Evolutionary conservation across 1,139 yeast species (phyloP).

Genomic region (Candida sp.): DNA sequence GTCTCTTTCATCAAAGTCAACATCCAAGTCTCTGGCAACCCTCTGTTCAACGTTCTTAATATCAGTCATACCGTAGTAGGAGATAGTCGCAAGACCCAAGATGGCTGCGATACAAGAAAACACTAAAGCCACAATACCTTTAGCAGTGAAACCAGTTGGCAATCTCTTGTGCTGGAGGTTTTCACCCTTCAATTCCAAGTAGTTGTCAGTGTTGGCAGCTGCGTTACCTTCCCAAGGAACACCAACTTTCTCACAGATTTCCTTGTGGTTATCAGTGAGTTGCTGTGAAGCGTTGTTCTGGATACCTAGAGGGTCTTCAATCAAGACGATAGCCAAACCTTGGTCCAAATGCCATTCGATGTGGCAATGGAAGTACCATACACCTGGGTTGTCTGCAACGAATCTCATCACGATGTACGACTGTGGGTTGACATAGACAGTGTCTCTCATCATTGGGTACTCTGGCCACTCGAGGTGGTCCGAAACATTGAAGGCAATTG

Average conservation of each 20-base stretch:
- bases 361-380: slow-evolving; percentile 95
- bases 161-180: slow-evolving; percentile 60
- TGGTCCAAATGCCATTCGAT: slow-evolving; percentile 94
- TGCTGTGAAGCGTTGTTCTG: slow-evolving; percentile 40
- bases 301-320: slow-evolving; percentile 73
- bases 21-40: slow-evolving; percentile 62
- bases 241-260: slow-evolving; percentile 48
- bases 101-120: slow-evolving; percentile 60
- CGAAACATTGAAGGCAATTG: slow-evolving; percentile 50
- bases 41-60: slow-evolving; percentile 60
- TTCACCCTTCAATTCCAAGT: slow-evolving; percentile 61
- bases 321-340: slow-evolving; percentile 73
- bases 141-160: slow-evolving; percentile 70
- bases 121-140: slow-evolving; percentile 67
- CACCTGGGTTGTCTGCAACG: slow-evolving; percentile 85
- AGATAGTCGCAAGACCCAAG: slow-evolving; percentile 59
- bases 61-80: slow-evolving; percentile 69
- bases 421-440: slow-evolving; percentile 64
- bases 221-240: slow-evolving; percentile 65
- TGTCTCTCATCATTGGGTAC: slow-evolving; percentile 67
- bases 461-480: slow-evolving; percentile 62
- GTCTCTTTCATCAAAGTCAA: slow-evolving; percentile 49
- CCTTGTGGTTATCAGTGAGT: slow-evolving; percentile 48
- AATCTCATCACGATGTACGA: slow-evolving; percentile 72
- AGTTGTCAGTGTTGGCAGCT: slow-evolving; percentile 58